Evolutionary conservation across 2,329 filamentous ascomycete species (phyloP).

Genomic region (Juglanconis oblonga): DNA sequence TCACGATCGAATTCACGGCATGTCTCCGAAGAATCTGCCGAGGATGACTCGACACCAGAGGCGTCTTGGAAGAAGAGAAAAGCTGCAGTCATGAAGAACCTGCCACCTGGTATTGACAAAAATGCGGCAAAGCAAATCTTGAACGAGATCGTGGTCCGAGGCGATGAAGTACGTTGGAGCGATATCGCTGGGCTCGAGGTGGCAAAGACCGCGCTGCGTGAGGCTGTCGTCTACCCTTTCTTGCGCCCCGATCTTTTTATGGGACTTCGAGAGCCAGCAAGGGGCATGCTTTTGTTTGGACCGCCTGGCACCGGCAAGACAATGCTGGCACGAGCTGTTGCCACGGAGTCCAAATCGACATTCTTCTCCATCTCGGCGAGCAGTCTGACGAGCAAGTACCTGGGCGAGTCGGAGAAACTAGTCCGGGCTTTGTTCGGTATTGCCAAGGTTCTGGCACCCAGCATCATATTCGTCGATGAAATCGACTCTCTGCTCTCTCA

Average conservation of each 20-base stretch:
- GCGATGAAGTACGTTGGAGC: slow-evolving; percentile 91
- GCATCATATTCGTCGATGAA: slow-evolving; percentile 97
- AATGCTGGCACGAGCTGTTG: slow-evolving; percentile 92
- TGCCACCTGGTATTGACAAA: slow-evolving; percentile 80
- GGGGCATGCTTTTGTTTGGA: slow-evolving; percentile 94
- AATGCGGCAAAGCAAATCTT: slow-evolving; percentile 85
- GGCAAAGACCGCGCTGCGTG: slow-evolving; percentile 88
- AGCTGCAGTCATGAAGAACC: slow-evolving; percentile 65
- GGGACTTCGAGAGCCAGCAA: slow-evolving; percentile 87
- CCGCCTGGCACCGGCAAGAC: slow-evolving; percentile 98
- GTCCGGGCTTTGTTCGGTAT: slow-evolving; percentile 87
- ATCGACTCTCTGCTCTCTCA: slow-evolving; percentile 92
- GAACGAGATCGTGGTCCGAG: slow-evolving; percentile 92
- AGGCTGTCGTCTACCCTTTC: slow-evolving; percentile 96
- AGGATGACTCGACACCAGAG: slow-evolving; percentile 38
- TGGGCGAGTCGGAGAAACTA: slow-evolving; percentile 95
- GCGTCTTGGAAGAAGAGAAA: slow-evolving; percentile 61
- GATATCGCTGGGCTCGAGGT: slow-evolving; percentile 89
- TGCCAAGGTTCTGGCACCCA: slow-evolving; percentile 85
- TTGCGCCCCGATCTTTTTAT: slow-evolving; percentile 93
- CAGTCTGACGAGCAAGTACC: slow-evolving; percentile 90
- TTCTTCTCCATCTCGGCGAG: slow-evolving; percentile 98
- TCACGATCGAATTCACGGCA: slow-evolving; percentile 14
- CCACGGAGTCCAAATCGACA: slow-evolving; percentile 89
- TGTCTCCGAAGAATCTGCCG: slow-evolving; percentile 35